phyloP scores from a whole-genome alignment of 2,329 filamentous ascomycete species.

The Leptographium wingfieldii region DNA sequence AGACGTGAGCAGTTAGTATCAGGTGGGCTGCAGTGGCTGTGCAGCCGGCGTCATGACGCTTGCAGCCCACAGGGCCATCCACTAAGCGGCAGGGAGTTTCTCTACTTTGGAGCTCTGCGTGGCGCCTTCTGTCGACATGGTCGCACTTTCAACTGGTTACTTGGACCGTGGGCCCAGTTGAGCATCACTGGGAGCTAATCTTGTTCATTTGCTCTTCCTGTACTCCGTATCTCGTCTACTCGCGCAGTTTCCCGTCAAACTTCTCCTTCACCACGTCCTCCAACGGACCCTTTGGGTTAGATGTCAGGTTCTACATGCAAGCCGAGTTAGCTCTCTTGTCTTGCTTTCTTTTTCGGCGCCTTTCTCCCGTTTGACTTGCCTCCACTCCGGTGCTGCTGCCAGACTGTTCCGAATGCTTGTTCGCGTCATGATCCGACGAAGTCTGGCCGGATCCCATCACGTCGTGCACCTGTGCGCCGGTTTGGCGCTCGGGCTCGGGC shows the following conservation, averaged over 20 bases:
- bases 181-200: neutral
- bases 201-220: neutral
- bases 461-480: constrained; percentile 49
- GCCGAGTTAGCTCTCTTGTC: neutral
- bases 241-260: constrained; percentile 22
- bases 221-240: neutral
- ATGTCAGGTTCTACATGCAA: constrained; percentile 34
- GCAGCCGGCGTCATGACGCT: neutral
- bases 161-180: neutral
- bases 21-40: constrained; percentile 1
- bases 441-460: constrained; percentile 42
- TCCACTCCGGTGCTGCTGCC: constrained; percentile 3
- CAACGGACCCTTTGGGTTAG: constrained; percentile 54
- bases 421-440: constrained; percentile 37
- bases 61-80: too few species aligned
- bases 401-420: constrained; percentile 21
- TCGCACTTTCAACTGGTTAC: neutral
- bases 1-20: neutral
- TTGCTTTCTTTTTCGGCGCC: neutral
- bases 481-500: constrained; percentile 57
- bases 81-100: neutral
- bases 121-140: neutral
- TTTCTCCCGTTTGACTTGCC: neutral
- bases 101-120: neutral
- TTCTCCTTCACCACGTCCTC: constrained; percentile 49